Evolutionary conservation across 176 grass and related monocot genomes (phyloP).

Genomic region (Triticum dicoccoides): DNA sequence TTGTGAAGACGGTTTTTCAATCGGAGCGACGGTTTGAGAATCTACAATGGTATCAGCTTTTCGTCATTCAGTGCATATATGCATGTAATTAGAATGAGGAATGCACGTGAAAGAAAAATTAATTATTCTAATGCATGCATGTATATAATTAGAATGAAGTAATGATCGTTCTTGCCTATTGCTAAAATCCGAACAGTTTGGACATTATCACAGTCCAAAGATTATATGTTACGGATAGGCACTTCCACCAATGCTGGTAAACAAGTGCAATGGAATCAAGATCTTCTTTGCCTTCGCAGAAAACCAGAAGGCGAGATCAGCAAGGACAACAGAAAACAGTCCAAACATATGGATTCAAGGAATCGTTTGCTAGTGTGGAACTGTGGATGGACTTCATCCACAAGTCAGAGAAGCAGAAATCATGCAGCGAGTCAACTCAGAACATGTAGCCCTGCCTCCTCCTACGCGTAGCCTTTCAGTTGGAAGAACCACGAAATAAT

Average conservation of each 20-base stretch:
- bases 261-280: not conserved
- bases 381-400: not conserved
- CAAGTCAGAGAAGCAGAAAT: not conserved
- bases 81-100: too few relatives aligned
- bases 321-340: not conserved
- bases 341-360: too few relatives aligned
- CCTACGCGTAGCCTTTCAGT: not conserved
- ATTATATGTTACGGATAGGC: not conserved
- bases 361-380: not conserved
- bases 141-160: too few relatives aligned
- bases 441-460: not conserved
- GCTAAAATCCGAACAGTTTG: too few relatives aligned
- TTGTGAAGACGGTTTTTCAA: too few relatives aligned
- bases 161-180: too few relatives aligned
- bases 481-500: slow-evolving; percentile 6
- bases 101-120: too few relatives aligned
- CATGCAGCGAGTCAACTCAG: not conserved
- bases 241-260: not conserved
- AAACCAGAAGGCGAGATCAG: not conserved
- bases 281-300: not conserved
- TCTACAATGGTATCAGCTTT: too few relatives aligned
- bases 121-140: too few relatives aligned
- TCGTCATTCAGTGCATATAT: too few relatives aligned
- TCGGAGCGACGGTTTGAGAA: too few relatives aligned
- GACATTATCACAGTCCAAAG: too few relatives aligned